Base-by-base conservation (phyloP, 306 rosid genomes). In the Mimosa bimucronata region DNA sequence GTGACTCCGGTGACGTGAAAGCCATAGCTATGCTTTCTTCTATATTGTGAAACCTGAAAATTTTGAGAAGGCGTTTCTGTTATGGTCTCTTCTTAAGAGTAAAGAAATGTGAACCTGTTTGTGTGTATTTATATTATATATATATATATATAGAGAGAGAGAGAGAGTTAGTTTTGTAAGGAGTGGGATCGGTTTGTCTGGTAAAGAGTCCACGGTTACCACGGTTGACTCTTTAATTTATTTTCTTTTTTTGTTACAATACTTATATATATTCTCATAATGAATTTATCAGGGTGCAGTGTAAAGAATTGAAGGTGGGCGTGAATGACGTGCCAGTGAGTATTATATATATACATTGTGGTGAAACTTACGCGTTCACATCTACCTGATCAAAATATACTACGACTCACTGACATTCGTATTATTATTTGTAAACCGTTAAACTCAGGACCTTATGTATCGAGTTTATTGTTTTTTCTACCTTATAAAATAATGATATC, bases 151-250 rank as follows among this genome's bases (percentile, higher is more conserved):
- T 19, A 45, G 42, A 60, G 68, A 85, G 76, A 45, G 55, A 58
- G 77, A 81, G 75, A 82, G 73, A 30, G 7, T 0, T 0, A 9
- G 71, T 46, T 8, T 9, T 2, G 53, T 15, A 15, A 16, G 19
- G 5, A 46, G 61, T 75, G 72, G 78, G 64, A 74, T 79, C 76
- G 64, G 42, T 38, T 66, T 41, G 55, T 21, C 53, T 13, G 37
- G 74, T 44, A 73, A n/a, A 77, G 38, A 61, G 84, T 87, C 88
- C 42, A 86, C 74, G 82, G 12, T 26, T 64, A 13, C 67, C 44
- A 44, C 41, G 44, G 66, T 82, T 82, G 86, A 79, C 86, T 67
- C 53, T 25, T 57, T 28, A 13, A 61, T 28, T 13, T 12, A 61
- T 28, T 61, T 61, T 61, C 81, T 28, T 7, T 40, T 69, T 23